Evolutionary conservation across 2,329 filamentous ascomycete species (phyloP).

Genomic region (Stemphylium lycopersici): DNA sequence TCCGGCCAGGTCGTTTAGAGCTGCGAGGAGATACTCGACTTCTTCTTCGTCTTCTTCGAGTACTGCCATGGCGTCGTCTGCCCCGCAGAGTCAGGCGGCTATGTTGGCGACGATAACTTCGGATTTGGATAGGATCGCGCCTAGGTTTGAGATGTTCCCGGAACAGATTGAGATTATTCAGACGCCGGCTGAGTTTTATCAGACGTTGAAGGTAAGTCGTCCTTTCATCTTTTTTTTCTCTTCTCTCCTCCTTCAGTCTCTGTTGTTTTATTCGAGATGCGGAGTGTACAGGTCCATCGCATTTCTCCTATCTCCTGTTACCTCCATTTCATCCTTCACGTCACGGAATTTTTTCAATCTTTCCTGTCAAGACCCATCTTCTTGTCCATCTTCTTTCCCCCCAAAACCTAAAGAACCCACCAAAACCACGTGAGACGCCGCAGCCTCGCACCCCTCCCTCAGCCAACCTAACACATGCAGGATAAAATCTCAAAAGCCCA

Average conservation of each 20-base stretch:
- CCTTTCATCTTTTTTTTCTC: background rate
- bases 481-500: constrained; percentile 81
- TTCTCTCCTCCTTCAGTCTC: background rate
- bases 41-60: constrained; percentile 18
- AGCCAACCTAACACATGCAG: constrained; percentile 26
- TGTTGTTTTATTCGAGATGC: background rate
- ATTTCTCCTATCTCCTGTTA: background rate
- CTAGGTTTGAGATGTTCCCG: constrained; percentile 84
- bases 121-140: constrained; percentile 87
- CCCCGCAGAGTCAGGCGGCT: constrained; percentile 56
- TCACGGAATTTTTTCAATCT: background rate
- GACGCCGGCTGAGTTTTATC: constrained; percentile 88
- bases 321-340: background rate
- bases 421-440: background rate
- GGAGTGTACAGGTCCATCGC: too few species aligned
- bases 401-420: too few species aligned
- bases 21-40: constrained; percentile 43
- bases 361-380: background rate
- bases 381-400: background rate
- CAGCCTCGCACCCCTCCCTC: background rate
- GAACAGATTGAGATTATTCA: constrained; percentile 80
- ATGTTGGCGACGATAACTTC: constrained; percentile 66
- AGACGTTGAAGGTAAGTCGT: constrained; percentile 76
- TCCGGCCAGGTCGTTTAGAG: constrained; percentile 20
- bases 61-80: constrained; percentile 33